A percentile compares a stretch with the other conserved stretches of the same genome.
Evolutionary conservation across 2,329 filamentous ascomycete species (phyloP).

Genomic region (Verticillium longisporum): DNA sequence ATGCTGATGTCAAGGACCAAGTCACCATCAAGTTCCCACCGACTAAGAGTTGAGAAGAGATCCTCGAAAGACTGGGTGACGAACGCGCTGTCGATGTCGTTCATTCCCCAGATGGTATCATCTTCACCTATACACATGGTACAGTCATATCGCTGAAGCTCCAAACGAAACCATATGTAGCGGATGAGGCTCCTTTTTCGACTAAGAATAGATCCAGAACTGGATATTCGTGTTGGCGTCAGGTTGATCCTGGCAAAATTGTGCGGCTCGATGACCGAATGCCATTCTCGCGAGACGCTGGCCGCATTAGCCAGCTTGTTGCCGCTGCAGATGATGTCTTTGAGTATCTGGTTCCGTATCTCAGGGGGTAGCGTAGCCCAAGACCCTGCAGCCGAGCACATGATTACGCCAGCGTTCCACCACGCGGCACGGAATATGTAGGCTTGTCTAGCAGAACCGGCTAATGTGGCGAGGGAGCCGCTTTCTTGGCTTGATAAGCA

Average conservation of each 20-base stretch:
- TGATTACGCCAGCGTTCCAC: too few species aligned
- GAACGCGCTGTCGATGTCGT: too few species aligned
- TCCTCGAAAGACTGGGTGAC: neutral
- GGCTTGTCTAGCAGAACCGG: too few species aligned
- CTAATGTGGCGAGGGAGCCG: too few species aligned
- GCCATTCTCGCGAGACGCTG: constrained; percentile 15
- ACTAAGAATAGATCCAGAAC: constrained; percentile 13
- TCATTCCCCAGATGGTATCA: too few species aligned
- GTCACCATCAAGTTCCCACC: constrained; percentile 22
- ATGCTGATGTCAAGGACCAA: constrained; percentile 29
- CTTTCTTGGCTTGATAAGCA: too few species aligned
- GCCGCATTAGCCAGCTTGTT: neutral
- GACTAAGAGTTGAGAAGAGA: constrained; percentile 22
- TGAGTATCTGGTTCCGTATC: too few species aligned
- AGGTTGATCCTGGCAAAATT: constrained; percentile 19
- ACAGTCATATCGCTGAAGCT: constrained; percentile 19
- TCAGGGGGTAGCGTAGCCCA: too few species aligned
- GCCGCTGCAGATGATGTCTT: too few species aligned
- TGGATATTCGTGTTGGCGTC: constrained; percentile 14
- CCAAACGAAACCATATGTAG: constrained; percentile 22
- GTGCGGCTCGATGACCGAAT: constrained; percentile 15
- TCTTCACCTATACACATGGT: constrained; percentile 1
- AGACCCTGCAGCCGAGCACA: too few species aligned
- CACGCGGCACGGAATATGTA: too few species aligned
- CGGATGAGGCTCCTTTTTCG: constrained; percentile 15